Percentiles rank a stretch among this genome's conserved stretches.
phyloP scores from a whole-genome alignment of 1,284 basidiomycete genomes.

The Erythrobasidium hasegawianum region DNA sequence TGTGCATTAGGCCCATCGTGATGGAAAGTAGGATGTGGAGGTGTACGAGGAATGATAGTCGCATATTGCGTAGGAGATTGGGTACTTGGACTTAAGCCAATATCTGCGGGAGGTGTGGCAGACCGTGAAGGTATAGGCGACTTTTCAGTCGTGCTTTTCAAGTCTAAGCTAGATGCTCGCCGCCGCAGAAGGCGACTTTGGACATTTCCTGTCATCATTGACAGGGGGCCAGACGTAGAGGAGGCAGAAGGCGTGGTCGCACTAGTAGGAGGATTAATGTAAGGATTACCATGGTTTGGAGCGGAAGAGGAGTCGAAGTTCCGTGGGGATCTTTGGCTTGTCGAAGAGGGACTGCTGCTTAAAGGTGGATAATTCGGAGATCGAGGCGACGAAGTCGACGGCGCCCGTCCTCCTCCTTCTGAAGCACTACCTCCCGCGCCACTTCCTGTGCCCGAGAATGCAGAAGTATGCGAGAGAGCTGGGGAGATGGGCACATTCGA shows the following conservation, averaged over 20 bases:
- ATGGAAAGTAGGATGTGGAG: slow-evolving; percentile 2
- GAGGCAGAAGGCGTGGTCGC: background rate
- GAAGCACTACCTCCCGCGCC: no score
- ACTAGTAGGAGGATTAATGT: no score
- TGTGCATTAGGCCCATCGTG: background rate
- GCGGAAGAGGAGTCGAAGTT: no score
- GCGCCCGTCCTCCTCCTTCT: no score
- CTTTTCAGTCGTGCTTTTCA: slow-evolving; percentile 5
- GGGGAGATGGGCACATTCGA: slow-evolving; percentile 10
- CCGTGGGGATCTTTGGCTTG: no score
- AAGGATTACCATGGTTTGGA: no score
- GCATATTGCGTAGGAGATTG: slow-evolving; percentile 11
- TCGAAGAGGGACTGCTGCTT: no score
- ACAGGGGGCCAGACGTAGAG: background rate
- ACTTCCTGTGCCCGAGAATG: background rate
- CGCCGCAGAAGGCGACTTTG: slow-evolving; percentile 3
- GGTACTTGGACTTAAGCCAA: slow-evolving; percentile 8
- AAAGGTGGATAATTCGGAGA: no score
- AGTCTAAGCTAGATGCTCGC: slow-evolving; percentile 30
- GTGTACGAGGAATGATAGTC: slow-evolving; percentile 12
- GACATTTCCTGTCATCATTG: no score
- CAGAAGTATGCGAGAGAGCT: slow-evolving; percentile 14
- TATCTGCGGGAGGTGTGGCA: slow-evolving; percentile 15
- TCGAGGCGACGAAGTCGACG: no score
- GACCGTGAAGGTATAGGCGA: slow-evolving; percentile 7